A percentile compares a stretch with the other conserved stretches of the same genome.
Conservation (phyloP, 352 stramenopile genomes). For the Plasmopara halstedii region DNA sequence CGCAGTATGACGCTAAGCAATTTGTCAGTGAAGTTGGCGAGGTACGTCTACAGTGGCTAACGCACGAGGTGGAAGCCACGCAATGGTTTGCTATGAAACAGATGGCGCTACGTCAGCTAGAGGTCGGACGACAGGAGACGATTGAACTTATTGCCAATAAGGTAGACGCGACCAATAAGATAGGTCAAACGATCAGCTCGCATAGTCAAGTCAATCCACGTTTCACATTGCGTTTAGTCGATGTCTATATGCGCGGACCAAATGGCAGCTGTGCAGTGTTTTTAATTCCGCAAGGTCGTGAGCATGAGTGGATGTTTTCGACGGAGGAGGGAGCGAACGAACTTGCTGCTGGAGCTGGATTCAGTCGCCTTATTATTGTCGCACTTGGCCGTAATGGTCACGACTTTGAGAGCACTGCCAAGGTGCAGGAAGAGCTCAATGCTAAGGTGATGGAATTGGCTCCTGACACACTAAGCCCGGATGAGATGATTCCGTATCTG, state of each 20-base stretch:
- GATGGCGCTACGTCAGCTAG: conserved; percentile 33
- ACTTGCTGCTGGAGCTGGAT: conserved; percentile 49
- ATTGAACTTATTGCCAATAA: conserved; percentile 50
- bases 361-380: conserved; percentile 69
- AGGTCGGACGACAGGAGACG: conserved; percentile 42
- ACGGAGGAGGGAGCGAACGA: conserved; percentile 59
- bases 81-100: conserved; percentile 62
- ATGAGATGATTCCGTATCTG: conserved; percentile 65
- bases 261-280: conserved; percentile 64
- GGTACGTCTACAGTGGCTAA: conserved; percentile 37
- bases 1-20: conserved; percentile 36
- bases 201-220: conserved; percentile 32
- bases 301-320: conserved; percentile 79
- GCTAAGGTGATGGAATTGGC: conserved; percentile 54
- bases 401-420: conserved; percentile 48
- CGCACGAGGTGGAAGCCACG: conserved; percentile 45
- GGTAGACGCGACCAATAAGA: conserved; percentile 10
- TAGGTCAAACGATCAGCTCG: background rate
- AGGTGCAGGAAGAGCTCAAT: conserved; percentile 69
- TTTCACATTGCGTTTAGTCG: conserved; percentile 54
- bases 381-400: conserved; percentile 47
- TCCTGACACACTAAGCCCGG: conserved; percentile 30
- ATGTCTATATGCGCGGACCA: conserved; percentile 33
- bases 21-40: conserved; percentile 25
- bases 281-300: conserved; percentile 68